Conservation (phyloP, 176 grass and related monocot genomes). For the Oryza rufipogon region DNA sequence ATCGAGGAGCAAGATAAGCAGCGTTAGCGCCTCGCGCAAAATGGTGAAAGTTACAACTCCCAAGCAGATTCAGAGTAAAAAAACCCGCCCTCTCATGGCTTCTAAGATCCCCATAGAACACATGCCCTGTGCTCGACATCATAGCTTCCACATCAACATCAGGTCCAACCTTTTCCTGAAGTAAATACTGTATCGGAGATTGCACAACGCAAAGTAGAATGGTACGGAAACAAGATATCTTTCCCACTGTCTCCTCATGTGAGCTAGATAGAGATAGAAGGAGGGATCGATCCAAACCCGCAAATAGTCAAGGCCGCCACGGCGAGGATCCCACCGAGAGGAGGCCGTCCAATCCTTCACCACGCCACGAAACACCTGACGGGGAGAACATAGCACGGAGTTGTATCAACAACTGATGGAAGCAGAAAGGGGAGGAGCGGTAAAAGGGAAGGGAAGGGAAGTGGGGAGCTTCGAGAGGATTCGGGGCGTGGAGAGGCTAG, state of each 20-base stretch:
- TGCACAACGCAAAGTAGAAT: background rate
- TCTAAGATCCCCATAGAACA: conserved; percentile 91
- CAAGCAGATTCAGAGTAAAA: background rate
- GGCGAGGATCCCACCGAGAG: conserved; percentile 69
- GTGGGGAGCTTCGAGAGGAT: conserved; percentile 18
- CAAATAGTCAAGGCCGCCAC: conserved; percentile 88
- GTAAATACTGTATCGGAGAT: background rate
- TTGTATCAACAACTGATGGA: conserved; percentile 8
- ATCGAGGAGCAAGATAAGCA: background rate
- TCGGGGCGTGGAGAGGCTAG: background rate
- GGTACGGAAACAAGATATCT: too few species aligned
- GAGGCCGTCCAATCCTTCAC: conserved; percentile 60
- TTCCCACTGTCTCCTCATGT: background rate
- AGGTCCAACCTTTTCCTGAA: conserved; percentile 76
- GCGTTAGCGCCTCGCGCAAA: background rate
- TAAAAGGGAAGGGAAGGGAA: background rate
- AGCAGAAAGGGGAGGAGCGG: background rate
- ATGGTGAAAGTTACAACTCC: background rate
- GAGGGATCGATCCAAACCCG: conserved; percentile 47
- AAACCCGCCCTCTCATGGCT: conserved; percentile 81
- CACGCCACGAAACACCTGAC: conserved; percentile 67
- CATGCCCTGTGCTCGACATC: conserved; percentile 66
- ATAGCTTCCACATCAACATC: conserved; percentile 76
- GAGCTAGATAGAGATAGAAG: background rate
- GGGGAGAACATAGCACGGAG: background rate